Conservation (phyloP, 768 basidiomycete species). For the Leccinum arenicola region DNA sequence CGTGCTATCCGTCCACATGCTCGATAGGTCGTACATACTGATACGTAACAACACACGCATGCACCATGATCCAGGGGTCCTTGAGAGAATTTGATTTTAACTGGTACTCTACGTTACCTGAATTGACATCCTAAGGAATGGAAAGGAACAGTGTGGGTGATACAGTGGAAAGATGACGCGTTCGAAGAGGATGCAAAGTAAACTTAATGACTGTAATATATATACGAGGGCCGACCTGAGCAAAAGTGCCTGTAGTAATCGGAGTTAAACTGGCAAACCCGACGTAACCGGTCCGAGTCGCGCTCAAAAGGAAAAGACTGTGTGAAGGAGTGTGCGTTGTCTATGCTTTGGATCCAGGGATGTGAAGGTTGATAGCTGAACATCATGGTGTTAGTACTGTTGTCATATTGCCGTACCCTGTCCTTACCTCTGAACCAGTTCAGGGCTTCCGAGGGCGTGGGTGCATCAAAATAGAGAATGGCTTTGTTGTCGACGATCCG, state of each 20-base stretch:
- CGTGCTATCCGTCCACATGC: background rate
- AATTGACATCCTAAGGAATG: conserved; percentile 9
- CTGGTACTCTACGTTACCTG: conserved; percentile 28
- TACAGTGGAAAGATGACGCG: conserved; percentile 34
- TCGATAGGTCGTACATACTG: background rate
- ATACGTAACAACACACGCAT: background rate
- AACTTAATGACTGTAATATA: conserved; percentile 35
- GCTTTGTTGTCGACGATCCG: conserved; percentile 92
- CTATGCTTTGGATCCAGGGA: conserved; percentile 77
- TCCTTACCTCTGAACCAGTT: conserved; percentile 84
- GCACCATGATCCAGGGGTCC: background rate
- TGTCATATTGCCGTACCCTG: conserved; percentile 7
- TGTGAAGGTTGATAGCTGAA: conserved; percentile 84
- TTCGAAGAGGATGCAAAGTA: conserved; percentile 25
- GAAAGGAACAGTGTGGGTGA: conserved; percentile 21
- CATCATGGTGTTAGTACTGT: conserved; percentile 6
- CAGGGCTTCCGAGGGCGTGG: conserved; percentile 78
- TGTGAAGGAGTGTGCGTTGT: conserved; percentile 17
- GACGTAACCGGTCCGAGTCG: conserved; percentile 3
- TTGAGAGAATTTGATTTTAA: conserved; percentile 12
- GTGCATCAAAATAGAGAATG: conserved; percentile 84
- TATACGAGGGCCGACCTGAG: conserved; percentile 29
- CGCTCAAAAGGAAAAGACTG: conserved; percentile 1
- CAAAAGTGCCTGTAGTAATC: conserved; percentile 9
- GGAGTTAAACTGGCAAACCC: conserved; percentile 1